Conservation (phyloP, 2,329 filamentous ascomycete genomes). For the Exophiala lecanii-corni region DNA sequence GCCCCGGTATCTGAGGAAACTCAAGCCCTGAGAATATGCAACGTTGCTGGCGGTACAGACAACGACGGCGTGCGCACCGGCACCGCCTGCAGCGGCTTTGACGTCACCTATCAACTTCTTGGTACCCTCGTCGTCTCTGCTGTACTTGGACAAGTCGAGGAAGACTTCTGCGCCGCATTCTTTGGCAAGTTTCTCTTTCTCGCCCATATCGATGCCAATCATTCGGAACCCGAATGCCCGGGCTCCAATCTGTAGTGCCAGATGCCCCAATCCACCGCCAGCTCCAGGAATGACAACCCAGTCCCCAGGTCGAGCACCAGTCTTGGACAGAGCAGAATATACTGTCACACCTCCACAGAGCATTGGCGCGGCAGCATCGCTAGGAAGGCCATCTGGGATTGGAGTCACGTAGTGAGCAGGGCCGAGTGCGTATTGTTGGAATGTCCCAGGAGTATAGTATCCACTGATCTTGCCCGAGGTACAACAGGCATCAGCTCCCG, state of each 20-base stretch:
- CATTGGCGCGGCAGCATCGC: slow-evolving; percentile 61
- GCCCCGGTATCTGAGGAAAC: slow-evolving; percentile 47
- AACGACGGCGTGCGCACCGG: slow-evolving; percentile 58
- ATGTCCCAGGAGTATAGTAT: slow-evolving; percentile 67
- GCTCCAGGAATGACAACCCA: slow-evolving; percentile 59
- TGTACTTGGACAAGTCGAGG: slow-evolving; percentile 55
- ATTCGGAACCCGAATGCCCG: slow-evolving; percentile 60
- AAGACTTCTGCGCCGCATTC: slow-evolving; percentile 63
- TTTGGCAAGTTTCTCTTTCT: slow-evolving; percentile 55
- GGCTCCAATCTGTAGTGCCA: slow-evolving; percentile 57
- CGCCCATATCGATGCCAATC: slow-evolving; percentile 61
- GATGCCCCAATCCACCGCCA: slow-evolving; percentile 61
- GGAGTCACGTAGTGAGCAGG: slow-evolving; percentile 66
- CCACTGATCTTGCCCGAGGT: slow-evolving; percentile 57
- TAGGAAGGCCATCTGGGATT: slow-evolving; percentile 58
- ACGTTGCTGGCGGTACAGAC: slow-evolving; percentile 51
- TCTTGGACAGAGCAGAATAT: slow-evolving; percentile 62
- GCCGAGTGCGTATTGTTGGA: slow-evolving; percentile 63
- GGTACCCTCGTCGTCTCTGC: slow-evolving; percentile 42
- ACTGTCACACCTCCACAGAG: slow-evolving; percentile 52
- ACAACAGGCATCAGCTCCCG: slow-evolving; percentile 53
- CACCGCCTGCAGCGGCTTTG: slow-evolving; percentile 51
- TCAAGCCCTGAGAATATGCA: slow-evolving; percentile 47
- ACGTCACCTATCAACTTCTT: slow-evolving; percentile 51
- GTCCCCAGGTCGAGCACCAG: slow-evolving; percentile 54